phyloP scores from a whole-genome alignment of 306 rosid genomes.

The Fragaria ananassa region DNA sequence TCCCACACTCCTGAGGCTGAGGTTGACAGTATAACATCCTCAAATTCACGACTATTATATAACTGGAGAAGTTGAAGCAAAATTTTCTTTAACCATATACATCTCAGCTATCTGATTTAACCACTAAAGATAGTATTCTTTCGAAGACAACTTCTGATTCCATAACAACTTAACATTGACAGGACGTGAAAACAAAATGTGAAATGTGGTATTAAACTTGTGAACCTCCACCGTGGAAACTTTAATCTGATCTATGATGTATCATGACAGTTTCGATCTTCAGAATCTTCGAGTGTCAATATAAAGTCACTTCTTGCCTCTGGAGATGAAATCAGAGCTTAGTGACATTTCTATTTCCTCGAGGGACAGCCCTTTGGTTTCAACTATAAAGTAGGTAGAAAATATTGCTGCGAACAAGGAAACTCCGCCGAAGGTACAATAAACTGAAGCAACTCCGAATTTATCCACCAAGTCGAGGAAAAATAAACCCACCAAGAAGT shows the following conservation, averaged over 20 bases:
- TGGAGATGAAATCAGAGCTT: slow-evolving; percentile 32
- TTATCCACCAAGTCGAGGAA: slow-evolving; percentile 79
- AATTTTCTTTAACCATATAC: neutral
- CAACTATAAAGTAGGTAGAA: slow-evolving; percentile 59
- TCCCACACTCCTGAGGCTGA: neutral
- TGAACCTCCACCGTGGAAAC: neutral
- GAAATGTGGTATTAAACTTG: neutral
- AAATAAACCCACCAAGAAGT: slow-evolving; percentile 82
- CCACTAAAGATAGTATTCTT: neutral
- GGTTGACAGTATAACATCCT: neutral
- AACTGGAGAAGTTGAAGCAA: neutral
- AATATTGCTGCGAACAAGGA: slow-evolving; percentile 72
- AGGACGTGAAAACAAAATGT: neutral
- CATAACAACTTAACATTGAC: neutral
- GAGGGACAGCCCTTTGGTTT: slow-evolving; percentile 82
- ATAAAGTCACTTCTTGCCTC: slow-evolving; percentile 29
- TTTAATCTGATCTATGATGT: neutral
- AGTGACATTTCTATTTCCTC: slow-evolving; percentile 84
- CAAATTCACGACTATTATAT: neutral
- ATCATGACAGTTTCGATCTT: neutral
- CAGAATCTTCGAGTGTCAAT: neutral
- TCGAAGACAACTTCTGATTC: neutral
- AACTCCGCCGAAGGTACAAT: slow-evolving; percentile 65
- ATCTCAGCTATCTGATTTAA: neutral
- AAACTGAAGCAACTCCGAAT: slow-evolving; percentile 78